Conservation (phyloP, 352 stramenopile species). For the Phytophthora pinifolia region DNA sequence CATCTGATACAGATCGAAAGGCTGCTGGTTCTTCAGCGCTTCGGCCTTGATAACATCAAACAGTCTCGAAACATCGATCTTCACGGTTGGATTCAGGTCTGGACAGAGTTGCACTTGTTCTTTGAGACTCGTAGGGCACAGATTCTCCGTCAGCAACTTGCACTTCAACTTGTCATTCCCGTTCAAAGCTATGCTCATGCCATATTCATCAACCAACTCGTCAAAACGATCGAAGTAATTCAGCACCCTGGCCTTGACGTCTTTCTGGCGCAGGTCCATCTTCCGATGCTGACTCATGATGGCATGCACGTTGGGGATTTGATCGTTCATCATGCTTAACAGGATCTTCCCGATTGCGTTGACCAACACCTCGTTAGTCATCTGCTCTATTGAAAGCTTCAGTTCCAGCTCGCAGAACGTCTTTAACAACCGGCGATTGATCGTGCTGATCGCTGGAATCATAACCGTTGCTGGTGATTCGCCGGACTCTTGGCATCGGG, state of each 20-base stretch:
- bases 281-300: slow-evolving; percentile 6
- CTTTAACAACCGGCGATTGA: slow-evolving; percentile 1
- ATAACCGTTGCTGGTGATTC: slow-evolving; percentile 2
- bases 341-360: slow-evolving; percentile 9
- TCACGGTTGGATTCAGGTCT: slow-evolving; percentile 7
- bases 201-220: slow-evolving; percentile 9
- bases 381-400: neutral
- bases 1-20: slow-evolving; percentile 3
- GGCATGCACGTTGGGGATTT: neutral
- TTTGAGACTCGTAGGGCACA: neutral
- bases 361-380: slow-evolving; percentile 5
- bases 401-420: slow-evolving; percentile 4
- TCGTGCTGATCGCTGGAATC: slow-evolving; percentile 1
- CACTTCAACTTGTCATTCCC: slow-evolving; percentile 5
- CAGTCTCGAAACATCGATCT: neutral
- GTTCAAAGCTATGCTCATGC: neutral
- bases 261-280: slow-evolving; percentile 5
- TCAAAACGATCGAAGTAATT: slow-evolving; percentile 9
- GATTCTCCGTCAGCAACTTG: slow-evolving; percentile 5
- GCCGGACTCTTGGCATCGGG: slow-evolving; percentile 3
- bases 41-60: slow-evolving; percentile 3
- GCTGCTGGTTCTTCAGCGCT: slow-evolving; percentile 5
- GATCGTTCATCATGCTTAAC: slow-evolving; percentile 5
- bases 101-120: slow-evolving; percentile 1
- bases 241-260: slow-evolving; percentile 1